Conservation (phyloP, 2,329 filamentous ascomycete species). For the Penicillium sp. region DNA sequence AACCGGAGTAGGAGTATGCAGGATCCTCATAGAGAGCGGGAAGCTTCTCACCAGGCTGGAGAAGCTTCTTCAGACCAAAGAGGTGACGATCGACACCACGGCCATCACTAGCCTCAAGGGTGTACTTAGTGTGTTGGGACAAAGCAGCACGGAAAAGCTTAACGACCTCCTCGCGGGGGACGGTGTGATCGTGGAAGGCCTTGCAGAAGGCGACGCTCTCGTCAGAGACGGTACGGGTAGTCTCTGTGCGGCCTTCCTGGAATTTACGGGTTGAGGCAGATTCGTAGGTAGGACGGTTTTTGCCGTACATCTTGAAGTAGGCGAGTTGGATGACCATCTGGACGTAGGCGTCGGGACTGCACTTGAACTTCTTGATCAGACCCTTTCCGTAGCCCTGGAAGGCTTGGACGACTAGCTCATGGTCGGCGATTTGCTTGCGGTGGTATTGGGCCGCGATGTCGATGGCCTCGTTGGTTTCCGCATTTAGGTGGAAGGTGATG, state of each 20-base stretch:
- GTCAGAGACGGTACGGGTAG: conserved; percentile 87
- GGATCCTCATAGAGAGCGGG: conserved; percentile 86
- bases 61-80: conserved; percentile 92
- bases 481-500: conserved; percentile 75
- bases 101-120: conserved; percentile 82
- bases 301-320: conserved; percentile 98
- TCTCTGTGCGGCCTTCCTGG: conserved; percentile 95
- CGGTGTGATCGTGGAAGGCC: conserved; percentile 72
- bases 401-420: conserved; percentile 89
- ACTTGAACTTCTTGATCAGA: conserved; percentile 99
- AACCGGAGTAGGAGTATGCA: conserved; percentile 77
- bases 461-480: conserved; percentile 74
- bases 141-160: conserved; percentile 81
- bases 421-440: conserved; percentile 74
- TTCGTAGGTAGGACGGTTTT: conserved; percentile 96
- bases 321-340: conserved; percentile 99
- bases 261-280: conserved; percentile 92
- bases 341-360: conserved; percentile 94
- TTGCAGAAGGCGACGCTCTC: conserved; percentile 88
- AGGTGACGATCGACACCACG: conserved; percentile 94
- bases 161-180: conserved; percentile 65
- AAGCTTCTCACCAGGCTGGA: conserved; percentile 76
- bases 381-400: conserved; percentile 98
- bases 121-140: conserved; percentile 84
- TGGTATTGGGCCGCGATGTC: conserved; percentile 78